These are phyloP conservation scores for Tylopilus subfusipes DNA, from an alignment of 768 basidiomycete species.

Conservation along the genomic window DNA sequence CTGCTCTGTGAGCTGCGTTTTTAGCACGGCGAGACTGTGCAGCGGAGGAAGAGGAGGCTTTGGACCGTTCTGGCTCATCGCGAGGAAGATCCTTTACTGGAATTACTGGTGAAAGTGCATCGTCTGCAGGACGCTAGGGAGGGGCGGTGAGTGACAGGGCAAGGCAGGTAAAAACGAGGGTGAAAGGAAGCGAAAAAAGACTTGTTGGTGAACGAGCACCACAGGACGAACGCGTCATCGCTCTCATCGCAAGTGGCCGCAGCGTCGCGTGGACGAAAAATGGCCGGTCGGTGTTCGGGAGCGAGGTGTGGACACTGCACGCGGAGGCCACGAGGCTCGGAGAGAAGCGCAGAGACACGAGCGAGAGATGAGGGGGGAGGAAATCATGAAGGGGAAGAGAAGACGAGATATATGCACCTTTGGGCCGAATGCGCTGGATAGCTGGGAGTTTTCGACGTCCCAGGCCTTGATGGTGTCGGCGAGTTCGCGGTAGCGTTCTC, in stretches of 20 bases:
- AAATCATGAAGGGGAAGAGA: background rate
- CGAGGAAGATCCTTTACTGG: constrained; percentile 52
- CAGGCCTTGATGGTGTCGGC: constrained; percentile 70
- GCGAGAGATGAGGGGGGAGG: constrained; percentile 3
- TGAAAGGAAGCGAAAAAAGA: background rate
- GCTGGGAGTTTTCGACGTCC: constrained; percentile 75
- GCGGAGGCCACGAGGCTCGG: constrained; percentile 17
- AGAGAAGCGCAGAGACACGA: constrained; percentile 9
- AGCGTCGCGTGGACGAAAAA: background rate
- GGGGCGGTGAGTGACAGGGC: constrained; percentile 4
- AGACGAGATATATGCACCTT: constrained; percentile 46
- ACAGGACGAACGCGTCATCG: constrained; percentile 1
- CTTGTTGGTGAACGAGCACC: background rate
- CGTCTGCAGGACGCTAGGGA: constrained; percentile 44
- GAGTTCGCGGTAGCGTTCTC: constrained; percentile 72
- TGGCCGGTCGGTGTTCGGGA: background rate
- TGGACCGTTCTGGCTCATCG: constrained; percentile 57
- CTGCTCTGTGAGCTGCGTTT: constrained; percentile 86
- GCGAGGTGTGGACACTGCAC: background rate
- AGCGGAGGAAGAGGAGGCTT: constrained; percentile 65
- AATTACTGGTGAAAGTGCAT: constrained; percentile 43
- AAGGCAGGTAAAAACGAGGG: background rate
- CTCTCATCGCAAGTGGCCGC: background rate
- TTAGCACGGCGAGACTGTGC: constrained; percentile 86
- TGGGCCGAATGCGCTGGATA: constrained; percentile 63